These are phyloP conservation scores for Cerrena zonata DNA, from an alignment of 1,284 basidiomycete genomes.

Conservation along the genomic window DNA sequence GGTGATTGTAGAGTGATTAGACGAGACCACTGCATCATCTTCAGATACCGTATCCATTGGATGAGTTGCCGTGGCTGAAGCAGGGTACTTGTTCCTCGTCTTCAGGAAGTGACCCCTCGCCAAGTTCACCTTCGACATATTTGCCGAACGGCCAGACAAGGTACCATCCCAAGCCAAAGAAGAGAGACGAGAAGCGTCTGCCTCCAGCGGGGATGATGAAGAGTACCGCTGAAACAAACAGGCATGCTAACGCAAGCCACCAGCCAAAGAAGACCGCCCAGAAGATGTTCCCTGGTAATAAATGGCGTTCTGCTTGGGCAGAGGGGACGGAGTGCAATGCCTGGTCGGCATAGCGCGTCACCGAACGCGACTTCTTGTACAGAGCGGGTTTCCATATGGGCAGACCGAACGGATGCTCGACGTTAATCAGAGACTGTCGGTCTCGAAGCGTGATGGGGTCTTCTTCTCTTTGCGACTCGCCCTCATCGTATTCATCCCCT, in stretches of 20 bases:
- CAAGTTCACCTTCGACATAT: slow-evolving; percentile 86
- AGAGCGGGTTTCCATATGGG: slow-evolving; percentile 99
- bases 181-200: slow-evolving; percentile 76
- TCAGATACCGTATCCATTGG: slow-evolving; percentile 5
- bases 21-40: slow-evolving; percentile 9
- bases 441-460: slow-evolving; percentile 95
- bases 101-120: slow-evolving; percentile 36
- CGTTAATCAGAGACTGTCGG: slow-evolving; percentile 96
- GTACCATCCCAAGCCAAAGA: slow-evolving; percentile 93
- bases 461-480: slow-evolving; percentile 46
- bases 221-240: slow-evolving; percentile 63
- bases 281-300: slow-evolving; percentile 87
- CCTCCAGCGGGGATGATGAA: slow-evolving; percentile 77
- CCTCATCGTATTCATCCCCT: slow-evolving; percentile 31
- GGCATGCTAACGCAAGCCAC: slow-evolving; percentile 81
- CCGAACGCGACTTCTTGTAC: slow-evolving; percentile 96
- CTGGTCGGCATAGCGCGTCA: slow-evolving; percentile 92
- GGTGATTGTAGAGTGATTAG: slow-evolving; percentile 27
- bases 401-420: slow-evolving; percentile 97
- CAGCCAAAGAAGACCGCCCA: slow-evolving; percentile 87
- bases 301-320: slow-evolving; percentile 84
- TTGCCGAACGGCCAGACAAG: slow-evolving; percentile 98
- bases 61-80: slow-evolving; percentile 7
- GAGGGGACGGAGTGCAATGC: slow-evolving; percentile 90
- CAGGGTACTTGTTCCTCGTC: slow-evolving; percentile 36